Conservation (phyloP, 139 green algal species). For the Pleodorina starrii region DNA sequence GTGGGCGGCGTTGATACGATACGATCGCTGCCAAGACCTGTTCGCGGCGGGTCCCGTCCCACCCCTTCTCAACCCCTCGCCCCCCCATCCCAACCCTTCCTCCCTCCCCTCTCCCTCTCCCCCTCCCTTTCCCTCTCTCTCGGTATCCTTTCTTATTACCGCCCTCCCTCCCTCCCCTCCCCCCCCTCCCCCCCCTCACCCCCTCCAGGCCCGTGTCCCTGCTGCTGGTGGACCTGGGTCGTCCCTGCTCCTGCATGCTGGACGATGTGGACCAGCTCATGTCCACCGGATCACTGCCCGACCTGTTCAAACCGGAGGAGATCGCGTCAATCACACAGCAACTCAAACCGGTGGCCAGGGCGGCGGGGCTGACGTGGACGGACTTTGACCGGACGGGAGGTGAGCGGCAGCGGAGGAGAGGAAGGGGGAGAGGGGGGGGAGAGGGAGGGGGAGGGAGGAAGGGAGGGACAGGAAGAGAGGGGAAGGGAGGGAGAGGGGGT, state of each 20-base stretch:
- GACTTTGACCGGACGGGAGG: conserved; percentile 57
- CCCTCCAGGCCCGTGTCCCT: conserved; percentile 41
- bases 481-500: not conserved
- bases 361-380: conserved; percentile 48
- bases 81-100: not conserved
- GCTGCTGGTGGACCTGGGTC: conserved; percentile 56
- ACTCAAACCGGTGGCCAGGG: conserved; percentile 56
- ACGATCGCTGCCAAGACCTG: no score
- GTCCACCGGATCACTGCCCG: conserved; percentile 40
- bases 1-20: no score
- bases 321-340: conserved; percentile 50
- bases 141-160: not conserved
- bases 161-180: not conserved
- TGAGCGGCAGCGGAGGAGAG: not conserved
- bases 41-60: no score
- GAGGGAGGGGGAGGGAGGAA: not conserved
- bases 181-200: not conserved
- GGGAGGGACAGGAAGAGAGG: not conserved
- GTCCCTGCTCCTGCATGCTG: conserved; percentile 52
- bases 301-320: conserved; percentile 61
- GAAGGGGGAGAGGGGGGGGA: not conserved
- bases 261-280: conserved; percentile 59
- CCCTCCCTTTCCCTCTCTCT: not conserved
- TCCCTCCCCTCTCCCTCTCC: not conserved
- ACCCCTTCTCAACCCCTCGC: not conserved